These are phyloP conservation scores for Lentinula aciculospora DNA, from an alignment of 768 basidiomycete genomes.

Conservation along the genomic window DNA sequence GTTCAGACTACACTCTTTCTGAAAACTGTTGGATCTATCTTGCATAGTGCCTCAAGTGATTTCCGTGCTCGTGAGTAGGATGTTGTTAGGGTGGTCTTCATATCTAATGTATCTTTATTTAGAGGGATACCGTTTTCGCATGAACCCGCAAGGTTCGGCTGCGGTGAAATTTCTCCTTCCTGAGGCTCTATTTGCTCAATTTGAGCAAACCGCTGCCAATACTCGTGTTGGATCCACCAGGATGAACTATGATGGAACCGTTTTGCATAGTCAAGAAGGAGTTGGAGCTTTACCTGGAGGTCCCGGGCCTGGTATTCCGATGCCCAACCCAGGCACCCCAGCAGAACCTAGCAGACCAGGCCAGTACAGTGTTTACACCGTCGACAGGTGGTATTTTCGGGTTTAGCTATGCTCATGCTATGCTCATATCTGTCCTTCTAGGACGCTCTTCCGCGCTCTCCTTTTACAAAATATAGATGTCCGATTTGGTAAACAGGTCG, in stretches of 20 bases:
- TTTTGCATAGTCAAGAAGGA: not conserved
- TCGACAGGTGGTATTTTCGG: not conserved
- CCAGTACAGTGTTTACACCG: not conserved
- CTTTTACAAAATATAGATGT: constrained; percentile 3
- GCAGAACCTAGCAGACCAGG: not conserved
- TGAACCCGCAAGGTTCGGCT: not conserved
- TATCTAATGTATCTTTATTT: not conserved
- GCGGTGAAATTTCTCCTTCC: not conserved
- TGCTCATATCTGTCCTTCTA: not conserved
- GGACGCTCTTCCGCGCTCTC: constrained; percentile 2
- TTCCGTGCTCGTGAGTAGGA: constrained; percentile 1
- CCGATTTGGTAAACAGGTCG: constrained; percentile 1
- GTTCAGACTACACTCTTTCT: not conserved
- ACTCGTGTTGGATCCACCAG: not conserved
- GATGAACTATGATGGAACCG: not conserved
- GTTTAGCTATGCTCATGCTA: not conserved
- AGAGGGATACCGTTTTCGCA: constrained; percentile 4
- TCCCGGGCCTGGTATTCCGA: not conserved
- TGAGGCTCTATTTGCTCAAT: not conserved
- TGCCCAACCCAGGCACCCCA: not conserved
- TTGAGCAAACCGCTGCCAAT: not conserved
- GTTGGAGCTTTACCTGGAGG: not conserved
- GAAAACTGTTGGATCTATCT: not conserved
- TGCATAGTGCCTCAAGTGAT: not conserved
- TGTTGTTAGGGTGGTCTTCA: not conserved